phyloP scores from a whole-genome alignment of 805 yeast genomes.

The Vanderwaltozyma tropicalis region DNA sequence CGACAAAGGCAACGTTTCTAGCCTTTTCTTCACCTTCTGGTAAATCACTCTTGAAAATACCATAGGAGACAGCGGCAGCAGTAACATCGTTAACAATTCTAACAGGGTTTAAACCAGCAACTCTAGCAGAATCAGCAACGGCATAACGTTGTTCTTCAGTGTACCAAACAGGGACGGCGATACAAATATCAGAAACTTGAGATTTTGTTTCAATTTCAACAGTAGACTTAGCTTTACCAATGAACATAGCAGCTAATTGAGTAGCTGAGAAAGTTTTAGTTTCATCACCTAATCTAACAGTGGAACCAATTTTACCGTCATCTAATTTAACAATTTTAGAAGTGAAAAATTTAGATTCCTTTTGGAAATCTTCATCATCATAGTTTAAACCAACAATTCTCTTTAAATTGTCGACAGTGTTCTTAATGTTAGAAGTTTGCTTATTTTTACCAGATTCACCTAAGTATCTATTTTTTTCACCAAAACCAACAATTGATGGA shows the following conservation, averaged over 20 bases:
- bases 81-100: constrained; percentile 95
- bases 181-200: constrained; percentile 74
- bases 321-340: constrained; percentile 58
- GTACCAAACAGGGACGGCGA: constrained; percentile 97
- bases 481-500: constrained; percentile 87
- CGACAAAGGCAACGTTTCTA: constrained; percentile 84
- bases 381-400: constrained; percentile 76
- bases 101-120: constrained; percentile 96
- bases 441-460: constrained; percentile 96
- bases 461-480: constrained; percentile 74
- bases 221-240: constrained; percentile 78
- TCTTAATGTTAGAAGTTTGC: constrained; percentile 91
- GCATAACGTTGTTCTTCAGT: constrained; percentile 95
- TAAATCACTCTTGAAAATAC: constrained; percentile 93
- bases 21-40: constrained; percentile 77
- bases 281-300: constrained; percentile 76
- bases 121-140: constrained; percentile 84
- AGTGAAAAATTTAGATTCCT: constrained; percentile 66
- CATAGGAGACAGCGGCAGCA: constrained; percentile 98
- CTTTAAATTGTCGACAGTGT: constrained; percentile 91
- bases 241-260: constrained; percentile 90
- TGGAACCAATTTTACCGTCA: constrained; percentile 71
- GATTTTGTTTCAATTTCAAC: constrained; percentile 70
- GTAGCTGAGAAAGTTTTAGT: constrained; percentile 71
- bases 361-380: constrained; percentile 45